Conservation (phyloP, 306 rosid genomes). For the Medicago ruthenica region DNA sequence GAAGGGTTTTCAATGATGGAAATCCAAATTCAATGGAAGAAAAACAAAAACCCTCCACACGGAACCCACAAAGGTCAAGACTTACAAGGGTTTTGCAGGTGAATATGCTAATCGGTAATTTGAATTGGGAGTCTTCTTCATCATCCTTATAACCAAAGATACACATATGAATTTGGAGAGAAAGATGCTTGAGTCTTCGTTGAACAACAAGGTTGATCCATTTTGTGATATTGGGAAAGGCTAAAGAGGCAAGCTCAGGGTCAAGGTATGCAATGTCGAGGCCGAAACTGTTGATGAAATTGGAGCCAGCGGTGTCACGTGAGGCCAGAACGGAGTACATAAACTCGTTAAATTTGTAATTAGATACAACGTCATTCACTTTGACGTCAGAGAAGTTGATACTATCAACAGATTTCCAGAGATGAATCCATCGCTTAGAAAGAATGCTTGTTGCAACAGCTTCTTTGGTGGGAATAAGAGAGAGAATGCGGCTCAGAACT, state of each 20-base stretch:
- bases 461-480: not conserved
- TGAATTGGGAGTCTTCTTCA: no score
- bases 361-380: not conserved
- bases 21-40: not conserved
- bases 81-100: no score
- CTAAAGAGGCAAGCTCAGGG: not conserved
- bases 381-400: not conserved
- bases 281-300: not conserved
- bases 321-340: not conserved
- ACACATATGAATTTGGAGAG: no score
- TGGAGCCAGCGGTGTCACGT: not conserved
- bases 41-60: no score
- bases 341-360: no score
- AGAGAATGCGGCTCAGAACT: not conserved
- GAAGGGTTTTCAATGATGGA: not conserved
- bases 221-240: not conserved
- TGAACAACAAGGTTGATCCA: not conserved
- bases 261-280: not conserved
- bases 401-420: no score
- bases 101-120: no score
- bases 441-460: not conserved
- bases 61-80: no score
- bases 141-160: no score
- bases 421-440: not conserved
- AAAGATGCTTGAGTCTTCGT: not conserved